Base-by-base conservation (phyloP, 1,284 basidiomycete species). In the Pascua guehoae region DNA sequence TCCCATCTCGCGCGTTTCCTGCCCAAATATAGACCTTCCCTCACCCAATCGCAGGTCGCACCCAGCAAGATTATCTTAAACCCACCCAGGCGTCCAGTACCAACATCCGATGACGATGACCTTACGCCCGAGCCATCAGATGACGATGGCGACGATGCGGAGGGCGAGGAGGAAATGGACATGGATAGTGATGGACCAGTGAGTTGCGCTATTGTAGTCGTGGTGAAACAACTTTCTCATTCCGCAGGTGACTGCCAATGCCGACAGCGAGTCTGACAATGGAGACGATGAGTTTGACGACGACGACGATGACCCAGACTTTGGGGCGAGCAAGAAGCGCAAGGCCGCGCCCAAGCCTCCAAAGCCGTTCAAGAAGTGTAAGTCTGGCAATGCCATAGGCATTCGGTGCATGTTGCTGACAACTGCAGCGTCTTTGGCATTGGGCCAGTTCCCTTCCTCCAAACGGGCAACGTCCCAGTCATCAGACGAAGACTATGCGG, bases 401-500 rank as follows among this genome's bases (percentile, higher is more conserved):
- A 16, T 18, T 5, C 38, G 32, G 4, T 18, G 49, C 48, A 15
- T 44, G 40, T 32, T n/a, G 39, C 37, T 54, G 36, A 42, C 24
- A 9, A 39, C 45, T 18, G 41, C 58, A 66, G 61, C 69, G 12
- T 44, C 59, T 12, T 66, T 60, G 15, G 44, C 45, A 12, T 39
- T 58, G 12, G 44, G 49, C 7, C 60, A 56, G 16, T 60, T 59
- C 51, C 56, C 61, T 15, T 47, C 42, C 24, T 53, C 58, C 3
- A 65, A 71, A 11, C 59, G 66, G 1, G 65, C 66, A 15, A 51
- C 60, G 4, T 71, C 70, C 5, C 66, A 58, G 8, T 74, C 74
- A 7, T 91, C 89, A 5, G 90, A 91, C 72, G 92, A 89, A 12
- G 90, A 93, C 68, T 94, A 93, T 70, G 90, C 87, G 41, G 81